Evolutionary conservation across 106 monocot species (phyloP), one percentile per base, ranked within the genome.

Genomic region (Alisma plantagoaquatica): DNA sequence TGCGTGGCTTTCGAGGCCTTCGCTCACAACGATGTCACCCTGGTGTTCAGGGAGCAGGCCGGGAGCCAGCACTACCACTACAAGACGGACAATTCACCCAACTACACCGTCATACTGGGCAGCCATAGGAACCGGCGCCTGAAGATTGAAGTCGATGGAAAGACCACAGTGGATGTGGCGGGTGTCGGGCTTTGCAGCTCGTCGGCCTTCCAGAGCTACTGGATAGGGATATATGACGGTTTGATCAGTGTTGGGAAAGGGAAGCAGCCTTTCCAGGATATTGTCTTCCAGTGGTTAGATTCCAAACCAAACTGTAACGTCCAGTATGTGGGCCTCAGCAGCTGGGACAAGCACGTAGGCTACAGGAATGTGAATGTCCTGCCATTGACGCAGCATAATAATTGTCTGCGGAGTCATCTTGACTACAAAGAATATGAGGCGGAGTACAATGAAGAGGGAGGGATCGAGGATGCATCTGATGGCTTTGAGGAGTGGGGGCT

Each of bases 311-410:
- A 75, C 27, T 53, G 54, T 41, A 80, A 60, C 32, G 83, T 84
- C 64, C 87, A 76, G 27, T 94, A 94, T 63, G 70, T 94, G 41
- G 94, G 94, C 14, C 73, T 94, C 33, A 83, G 87, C 45, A 88
- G 94, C 60, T 94, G 94, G 94, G 83, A 94, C 67, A 94, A 84
- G 26, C 94, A 94, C 65, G 94, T 94, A 2, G 80, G 94, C 2
- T 94, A 94, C 63, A 83, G 80, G 55, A 94, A 94, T 57, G 72
- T 94, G 28, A 81, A 25, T 51, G 67, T 94, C 33, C 58, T 94
- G 16, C 80, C 80, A 1, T 43, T 84, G 27, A 58, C 47, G 51
- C 75, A 77, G 17, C 57, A 81, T 62, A 60, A 63, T 26, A 60
- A 55, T 53, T 57, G 23, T 30, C 62, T 75, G 7, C 64, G 65